Base-by-base conservation (phyloP, 2,329 filamentous ascomycete species). In the Talaromyces rugulosus region DNA sequence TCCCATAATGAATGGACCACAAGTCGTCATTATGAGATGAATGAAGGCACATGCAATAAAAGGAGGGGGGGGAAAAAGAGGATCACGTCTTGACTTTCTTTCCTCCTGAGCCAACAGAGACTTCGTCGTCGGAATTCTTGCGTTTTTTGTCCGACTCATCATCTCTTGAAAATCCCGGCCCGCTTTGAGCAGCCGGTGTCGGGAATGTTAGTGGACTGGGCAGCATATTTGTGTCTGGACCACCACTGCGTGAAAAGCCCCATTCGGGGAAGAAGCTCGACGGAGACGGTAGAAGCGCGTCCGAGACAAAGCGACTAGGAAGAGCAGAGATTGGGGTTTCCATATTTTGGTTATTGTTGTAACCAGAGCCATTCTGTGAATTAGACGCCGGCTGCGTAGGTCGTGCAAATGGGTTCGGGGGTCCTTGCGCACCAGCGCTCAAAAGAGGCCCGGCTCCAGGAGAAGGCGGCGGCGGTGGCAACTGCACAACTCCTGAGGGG, bases 211-310 rank as follows among this genome's bases (percentile, higher is more conserved):
- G 79, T 9, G 95, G 95, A 73, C 92, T 97, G 0, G 93, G 93
- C 56, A 98, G 82, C 67, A 96, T 95, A 70, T 95, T 96, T 73
- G 84, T 90, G 67, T 95, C 90, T 61, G 81, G 74, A 75, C 70
- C 83, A 75, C 70, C 83, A 74, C 74, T 87, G 72, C 74, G 68
- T 30, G 83, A 82, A 74, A 91, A 92, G 67, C 89, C 88, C 93
- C 93, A 97, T 65, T 96, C 92, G 0, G 90, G 88, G 71, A 96
- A 98, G 78, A 98, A 97, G 66, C 87, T 92, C 66, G 90, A 96
- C 0, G 95, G 95, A 61, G 91, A 96, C 0, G 95, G 93, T 16
- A 98, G 82, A 59, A 97, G 87, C 40, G 93, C 91, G 66, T 90
- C 91, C 62, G 88, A 89, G 68, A 98, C 88, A 75, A 98, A 97